Evolutionary conservation across 2,329 filamentous ascomycete genomes (phyloP), one percentile per base, ranked within the genome.

Genomic region (Monosporascus ibericus): DNA sequence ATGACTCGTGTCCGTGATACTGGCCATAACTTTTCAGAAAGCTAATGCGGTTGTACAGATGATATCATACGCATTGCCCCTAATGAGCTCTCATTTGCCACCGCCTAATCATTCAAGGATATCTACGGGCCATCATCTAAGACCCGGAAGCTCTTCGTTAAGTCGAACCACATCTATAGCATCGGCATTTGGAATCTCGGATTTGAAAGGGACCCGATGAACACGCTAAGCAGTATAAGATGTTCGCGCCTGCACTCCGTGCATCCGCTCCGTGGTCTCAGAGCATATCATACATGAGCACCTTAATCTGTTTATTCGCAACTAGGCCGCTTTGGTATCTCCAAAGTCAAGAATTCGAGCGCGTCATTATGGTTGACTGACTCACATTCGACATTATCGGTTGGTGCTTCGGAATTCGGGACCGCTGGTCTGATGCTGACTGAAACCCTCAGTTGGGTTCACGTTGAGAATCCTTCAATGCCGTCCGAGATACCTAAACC

Each of bases 391-490:
- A n/a, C n/a, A n/a, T n/a, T 22, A 22, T 22, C 22, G 4, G 2
- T 22, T 22, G 22, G 22, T 22, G 22, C 22, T 22, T 22, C 22
- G 22, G 22, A 2, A 22, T 22, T 22, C 22, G 22, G 22, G 22
- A 22, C 22, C 22, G 22, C 22, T 22, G 22, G 52, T 49, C 20
- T 30, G 6, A 4, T 20, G 5, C 4, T 48, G 11, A 30, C 49
- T 49, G 5, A 47, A 37, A 22, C 22, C 17, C 20, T 5, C 11
- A 61, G 59, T 52, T 20, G 50, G 57, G 30, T 50, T 61, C 2
- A 53, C 53, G 0, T 60, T 62, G 58, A 4, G 58, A 62, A 42
- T 51, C 58, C 6, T 61, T 61, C 30, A 53, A 58, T 15, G 58
- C 58, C 6, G 44, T 58, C 15, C 25, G 20, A 3, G 50, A 48